These are phyloP conservation scores for Bifiguratus adelaidae DNA, from an alignment of 192 early-diverging fungal genomes.

Conservation along the genomic window DNA sequence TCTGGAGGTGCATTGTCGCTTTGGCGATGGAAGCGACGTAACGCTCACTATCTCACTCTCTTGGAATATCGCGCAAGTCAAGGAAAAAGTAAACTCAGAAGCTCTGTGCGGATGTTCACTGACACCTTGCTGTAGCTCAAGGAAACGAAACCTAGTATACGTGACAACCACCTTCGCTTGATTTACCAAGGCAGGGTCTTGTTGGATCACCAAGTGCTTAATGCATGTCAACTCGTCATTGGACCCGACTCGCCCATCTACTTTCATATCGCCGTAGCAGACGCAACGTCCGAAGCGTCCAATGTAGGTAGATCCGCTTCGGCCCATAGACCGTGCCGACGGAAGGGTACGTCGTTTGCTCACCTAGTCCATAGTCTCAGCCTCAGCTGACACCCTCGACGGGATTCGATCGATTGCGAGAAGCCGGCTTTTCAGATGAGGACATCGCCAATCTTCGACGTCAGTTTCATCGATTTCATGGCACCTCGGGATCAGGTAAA, in stretches of 20 bases:
- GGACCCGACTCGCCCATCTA: conserved; percentile 25
- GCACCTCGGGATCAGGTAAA: too few relatives aligned
- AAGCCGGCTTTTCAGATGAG: conserved; percentile 44
- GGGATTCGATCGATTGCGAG: conserved; percentile 46
- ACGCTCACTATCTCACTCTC: conserved; percentile 8
- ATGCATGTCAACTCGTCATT: conserved; percentile 11
- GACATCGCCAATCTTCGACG: conserved; percentile 37
- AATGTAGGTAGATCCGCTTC: conserved; percentile 3
- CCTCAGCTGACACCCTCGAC: conserved; percentile 27
- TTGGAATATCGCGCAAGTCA: conserved; percentile 25
- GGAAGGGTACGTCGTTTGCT: background rate
- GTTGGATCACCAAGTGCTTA: conserved; percentile 16
- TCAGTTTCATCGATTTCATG: conserved; percentile 42
- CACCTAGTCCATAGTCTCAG: conserved; percentile 7
- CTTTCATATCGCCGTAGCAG: conserved; percentile 40
- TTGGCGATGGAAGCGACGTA: conserved; percentile 26
- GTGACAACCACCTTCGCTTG: conserved; percentile 33
- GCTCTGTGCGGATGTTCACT: background rate
- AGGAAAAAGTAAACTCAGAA: conserved; percentile 34
- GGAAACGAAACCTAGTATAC: conserved; percentile 9
- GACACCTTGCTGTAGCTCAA: conserved; percentile 13
- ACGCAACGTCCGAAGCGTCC: conserved; percentile 20
- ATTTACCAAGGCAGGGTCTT: conserved; percentile 38
- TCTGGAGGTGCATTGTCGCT: conserved; percentile 23
- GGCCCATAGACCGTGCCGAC: background rate